These are phyloP conservation scores for Taphrina pruni DNA, from an alignment of 1,139 yeast genomes.

Conservation along the genomic window DNA sequence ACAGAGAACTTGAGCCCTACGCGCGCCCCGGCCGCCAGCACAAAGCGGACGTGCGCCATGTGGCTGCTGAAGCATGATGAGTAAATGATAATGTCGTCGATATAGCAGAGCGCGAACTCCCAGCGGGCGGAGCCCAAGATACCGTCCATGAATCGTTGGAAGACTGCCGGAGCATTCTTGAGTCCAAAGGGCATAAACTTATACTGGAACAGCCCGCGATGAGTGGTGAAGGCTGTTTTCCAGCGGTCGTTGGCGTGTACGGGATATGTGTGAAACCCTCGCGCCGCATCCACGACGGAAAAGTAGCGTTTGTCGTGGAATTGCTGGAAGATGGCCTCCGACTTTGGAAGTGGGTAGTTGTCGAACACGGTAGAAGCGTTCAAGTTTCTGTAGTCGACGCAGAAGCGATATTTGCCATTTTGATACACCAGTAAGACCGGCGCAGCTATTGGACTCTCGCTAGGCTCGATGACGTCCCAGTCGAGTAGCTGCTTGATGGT, in stretches of 20 bases:
- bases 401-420: too few relatives aligned
- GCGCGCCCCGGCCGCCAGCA: too few relatives aligned
- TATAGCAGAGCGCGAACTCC: constrained; percentile 47
- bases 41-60: not conserved
- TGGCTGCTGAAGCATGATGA: not conserved
- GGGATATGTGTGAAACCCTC: constrained; percentile 47
- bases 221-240: constrained; percentile 47
- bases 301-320: constrained; percentile 39
- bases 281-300: constrained; percentile 46
- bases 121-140: constrained; percentile 42
- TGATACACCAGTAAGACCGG: too few relatives aligned
- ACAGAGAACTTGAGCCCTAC: too few relatives aligned
- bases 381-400: constrained; percentile 48
- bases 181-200: constrained; percentile 48
- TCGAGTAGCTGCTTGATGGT: too few relatives aligned
- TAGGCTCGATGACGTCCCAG: too few relatives aligned
- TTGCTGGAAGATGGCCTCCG: constrained; percentile 44
- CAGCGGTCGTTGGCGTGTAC: constrained; percentile 50
- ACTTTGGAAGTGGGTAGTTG: constrained; percentile 48
- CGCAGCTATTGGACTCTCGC: too few relatives aligned
- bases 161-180: constrained; percentile 47
- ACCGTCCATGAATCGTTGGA: constrained; percentile 46
- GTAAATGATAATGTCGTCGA: constrained; percentile 51
- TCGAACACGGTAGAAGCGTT: constrained; percentile 47
- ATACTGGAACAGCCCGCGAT: constrained; percentile 47